Conservation (phyloP, 2,329 filamentous ascomycete genomes). For the Microdochium trichocladiopsis region DNA sequence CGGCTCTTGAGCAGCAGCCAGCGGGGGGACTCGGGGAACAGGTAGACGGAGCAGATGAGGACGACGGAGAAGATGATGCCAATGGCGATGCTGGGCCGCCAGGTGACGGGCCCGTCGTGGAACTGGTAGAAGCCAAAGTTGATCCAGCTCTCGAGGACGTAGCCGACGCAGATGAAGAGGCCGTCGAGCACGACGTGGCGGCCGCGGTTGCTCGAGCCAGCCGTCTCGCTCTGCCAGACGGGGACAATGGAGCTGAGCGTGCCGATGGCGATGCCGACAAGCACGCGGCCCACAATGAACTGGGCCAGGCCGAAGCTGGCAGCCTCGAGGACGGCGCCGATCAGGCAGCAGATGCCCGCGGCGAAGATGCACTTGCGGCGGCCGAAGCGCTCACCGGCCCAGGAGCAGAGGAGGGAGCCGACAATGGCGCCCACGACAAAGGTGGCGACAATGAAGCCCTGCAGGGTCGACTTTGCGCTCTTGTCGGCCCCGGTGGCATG, state of each 20-base stretch:
- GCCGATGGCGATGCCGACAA: constrained; percentile 30
- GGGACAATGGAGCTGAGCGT: constrained; percentile 31
- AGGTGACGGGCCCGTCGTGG: constrained; percentile 16
- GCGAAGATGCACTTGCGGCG: constrained; percentile 30
- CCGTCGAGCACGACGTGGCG: constrained; percentile 29
- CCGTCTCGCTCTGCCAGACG: constrained; percentile 31
- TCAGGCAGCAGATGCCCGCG: constrained; percentile 28
- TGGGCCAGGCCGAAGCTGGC: constrained; percentile 30
- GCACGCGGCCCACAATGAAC: constrained; percentile 31
- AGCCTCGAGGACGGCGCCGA: constrained; percentile 33
- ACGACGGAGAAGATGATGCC: constrained; percentile 18
- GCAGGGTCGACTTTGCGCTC: constrained; percentile 23
- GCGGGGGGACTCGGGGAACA: constrained; percentile 26
- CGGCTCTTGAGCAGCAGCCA: constrained; percentile 24
- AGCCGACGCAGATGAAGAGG: constrained; percentile 26
- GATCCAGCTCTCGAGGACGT: constrained; percentile 34
- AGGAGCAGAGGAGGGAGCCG: constrained; percentile 26
- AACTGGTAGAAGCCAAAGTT: constrained; percentile 33
- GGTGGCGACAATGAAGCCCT: constrained; percentile 27
- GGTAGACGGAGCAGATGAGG: constrained; percentile 20
- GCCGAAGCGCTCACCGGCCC: constrained; percentile 29
- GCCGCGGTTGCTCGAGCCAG: constrained; percentile 32
- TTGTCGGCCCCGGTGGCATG: constrained; percentile 20
- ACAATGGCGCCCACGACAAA: constrained; percentile 28
- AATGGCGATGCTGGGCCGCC: constrained; percentile 26